Conservation (phyloP, 352 stramenopile genomes). For the Globisporangium lucens region DNA sequence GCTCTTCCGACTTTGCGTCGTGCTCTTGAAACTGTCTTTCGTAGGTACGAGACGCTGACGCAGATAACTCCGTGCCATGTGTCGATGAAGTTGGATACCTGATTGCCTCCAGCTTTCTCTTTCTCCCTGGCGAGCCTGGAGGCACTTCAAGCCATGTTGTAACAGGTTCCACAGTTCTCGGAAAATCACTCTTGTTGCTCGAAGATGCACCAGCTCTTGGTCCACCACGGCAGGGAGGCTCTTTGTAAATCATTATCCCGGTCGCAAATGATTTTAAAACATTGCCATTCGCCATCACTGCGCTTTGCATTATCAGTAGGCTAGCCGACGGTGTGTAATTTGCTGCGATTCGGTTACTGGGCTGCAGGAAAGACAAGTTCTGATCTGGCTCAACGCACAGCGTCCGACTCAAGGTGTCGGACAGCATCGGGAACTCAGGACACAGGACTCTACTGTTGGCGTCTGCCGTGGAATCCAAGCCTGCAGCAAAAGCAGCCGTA, state of each 20-base stretch:
- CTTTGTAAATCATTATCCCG: conserved; percentile 13
- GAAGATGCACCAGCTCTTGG: background rate
- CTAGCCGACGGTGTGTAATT: conserved; percentile 58
- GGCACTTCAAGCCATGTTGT: background rate
- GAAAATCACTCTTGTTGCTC: background rate
- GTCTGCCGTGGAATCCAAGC: background rate
- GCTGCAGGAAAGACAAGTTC: conserved; percentile 46
- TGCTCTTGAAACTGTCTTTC: background rate
- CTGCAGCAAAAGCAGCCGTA: too few relatives aligned
- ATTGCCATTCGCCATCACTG: background rate
- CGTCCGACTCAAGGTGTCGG: conserved; percentile 63
- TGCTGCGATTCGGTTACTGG: conserved; percentile 71
- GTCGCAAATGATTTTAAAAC: background rate
- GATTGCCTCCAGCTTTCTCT: conserved; percentile 8
- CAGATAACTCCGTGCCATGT: background rate
- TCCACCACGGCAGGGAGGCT: background rate
- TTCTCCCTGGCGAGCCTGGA: background rate
- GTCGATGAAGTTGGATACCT: background rate
- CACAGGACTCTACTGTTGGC: background rate
- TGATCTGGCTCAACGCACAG: conserved; percentile 71
- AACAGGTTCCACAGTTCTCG: conserved; percentile 1
- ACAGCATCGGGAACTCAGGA: conserved; percentile 29
- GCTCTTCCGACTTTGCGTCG: conserved; percentile 31
- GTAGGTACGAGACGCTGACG: background rate
- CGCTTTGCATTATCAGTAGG: conserved; percentile 42